Evolutionary conservation across 495 filamentous ascomycete genomes (phyloP), one percentile per base, ranked within the genome.

Genomic region (Neurospora sp.): DNA sequence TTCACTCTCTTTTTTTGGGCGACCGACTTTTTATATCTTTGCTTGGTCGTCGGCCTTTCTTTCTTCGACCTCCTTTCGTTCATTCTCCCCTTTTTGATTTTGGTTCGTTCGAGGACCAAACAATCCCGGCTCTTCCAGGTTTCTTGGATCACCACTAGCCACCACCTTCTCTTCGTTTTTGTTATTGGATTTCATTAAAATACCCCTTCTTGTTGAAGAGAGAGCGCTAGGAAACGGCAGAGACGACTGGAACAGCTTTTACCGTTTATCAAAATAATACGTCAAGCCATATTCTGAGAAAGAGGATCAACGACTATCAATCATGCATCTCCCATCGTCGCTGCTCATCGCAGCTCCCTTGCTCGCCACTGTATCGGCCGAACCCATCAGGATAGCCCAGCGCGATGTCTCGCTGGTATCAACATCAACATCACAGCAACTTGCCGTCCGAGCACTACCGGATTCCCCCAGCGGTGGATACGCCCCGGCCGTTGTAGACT

Each of bases 401-500:
- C 71, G 23, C 27, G 54, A 62, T 62, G 27, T 62, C 12, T 62
- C 54, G 1, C 6, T 35, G 12, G 54, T 62, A 23, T 49, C 44
- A 49, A 49, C 41, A 54, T 10, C n/a, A 23, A 54, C 23, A 27
- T 35, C 54, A 35, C 6, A 31, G 54, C 11, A 62, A 35, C 12
- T 62, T 31, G 71, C 70, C 20, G 20, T 54, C 42, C 86, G 87
- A 0, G 86, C 85, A 20, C 71, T 82, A 41, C 87, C 89, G n/a
- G 81, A 91, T 76, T 84, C 85, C 18, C 89, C 89, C 5, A 85
- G 79, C 14, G 87, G 86, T 39, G 81, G 82, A 20, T 91, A 91
- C 78, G 85, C 88, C 5, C 89, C 89, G 11, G 81, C 81, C 20
- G 73, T 70, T 14, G 88, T 89, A 9, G 72, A 82, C 31, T 91